Conservation (phyloP, 352 stramenopile species). For the Blastocystis sp. region DNA sequence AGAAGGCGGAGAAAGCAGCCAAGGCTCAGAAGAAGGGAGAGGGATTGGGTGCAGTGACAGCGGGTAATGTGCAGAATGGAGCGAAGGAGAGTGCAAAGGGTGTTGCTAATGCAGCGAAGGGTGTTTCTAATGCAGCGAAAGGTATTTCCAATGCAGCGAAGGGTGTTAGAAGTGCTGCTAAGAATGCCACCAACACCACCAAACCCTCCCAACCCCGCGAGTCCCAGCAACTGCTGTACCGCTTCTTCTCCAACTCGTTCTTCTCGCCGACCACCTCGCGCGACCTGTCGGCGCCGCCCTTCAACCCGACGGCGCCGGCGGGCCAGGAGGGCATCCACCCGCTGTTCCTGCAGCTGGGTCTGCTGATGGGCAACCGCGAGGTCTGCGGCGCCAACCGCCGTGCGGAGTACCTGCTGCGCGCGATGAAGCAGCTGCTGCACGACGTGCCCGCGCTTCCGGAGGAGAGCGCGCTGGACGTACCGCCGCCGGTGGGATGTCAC, state of each 20-base stretch:
- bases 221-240: neutral
- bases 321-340: neutral
- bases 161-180: too few species aligned
- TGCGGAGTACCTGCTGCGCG: neutral
- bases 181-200: too few species aligned
- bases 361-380: slow-evolving; percentile 16
- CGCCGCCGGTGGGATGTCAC: neutral
- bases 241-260: neutral
- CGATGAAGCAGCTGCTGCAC: neutral
- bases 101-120: too few species aligned
- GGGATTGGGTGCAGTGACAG: too few species aligned
- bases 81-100: too few species aligned
- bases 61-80: too few species aligned
- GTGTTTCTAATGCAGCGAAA: too few species aligned
- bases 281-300: neutral
- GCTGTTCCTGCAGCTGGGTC: neutral
- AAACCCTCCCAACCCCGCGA: neutral
- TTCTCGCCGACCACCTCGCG: neutral
- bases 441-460: neutral
- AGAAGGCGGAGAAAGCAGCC: slow-evolving; percentile 8
- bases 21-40: neutral
- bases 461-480: neutral
- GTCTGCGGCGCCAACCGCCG: neutral
- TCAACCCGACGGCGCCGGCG: neutral
- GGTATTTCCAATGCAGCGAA: too few species aligned